A percentile compares a stretch with the other conserved stretches of the same genome.
phyloP scores from a whole-genome alignment of 1,284 basidiomycete genomes.

The Flammula alnicola region DNA sequence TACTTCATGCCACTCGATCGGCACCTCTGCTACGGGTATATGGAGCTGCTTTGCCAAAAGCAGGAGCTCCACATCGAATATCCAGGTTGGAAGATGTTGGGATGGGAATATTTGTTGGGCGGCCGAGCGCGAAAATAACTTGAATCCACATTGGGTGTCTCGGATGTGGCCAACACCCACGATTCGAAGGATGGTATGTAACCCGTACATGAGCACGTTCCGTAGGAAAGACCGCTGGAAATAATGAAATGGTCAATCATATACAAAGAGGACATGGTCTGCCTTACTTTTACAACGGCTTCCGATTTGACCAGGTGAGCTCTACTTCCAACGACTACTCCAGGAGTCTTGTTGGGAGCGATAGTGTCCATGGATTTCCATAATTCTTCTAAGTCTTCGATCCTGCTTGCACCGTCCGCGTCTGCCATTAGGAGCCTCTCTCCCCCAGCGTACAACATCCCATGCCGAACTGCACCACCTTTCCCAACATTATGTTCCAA shows the following conservation, averaged over 20 bases:
- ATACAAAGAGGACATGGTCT: background rate
- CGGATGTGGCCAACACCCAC: conserved; percentile 87
- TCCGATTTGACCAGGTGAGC: conserved; percentile 92
- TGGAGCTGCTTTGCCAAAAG: conserved; percentile 79
- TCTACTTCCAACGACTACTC: conserved; percentile 83
- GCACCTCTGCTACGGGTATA: conserved; percentile 84
- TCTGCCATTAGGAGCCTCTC: conserved; percentile 88
- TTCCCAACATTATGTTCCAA: conserved; percentile 87
- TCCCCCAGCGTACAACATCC: conserved; percentile 83
- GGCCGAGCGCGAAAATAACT: conserved; percentile 84
- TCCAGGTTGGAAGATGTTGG: conserved; percentile 88
- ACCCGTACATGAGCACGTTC: conserved; percentile 90
- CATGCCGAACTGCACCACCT: conserved; percentile 90
- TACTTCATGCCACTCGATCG: conserved; percentile 92
- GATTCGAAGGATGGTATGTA: conserved; percentile 84
- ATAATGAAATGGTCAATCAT: conserved; percentile 2
- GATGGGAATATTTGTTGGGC: conserved; percentile 83
- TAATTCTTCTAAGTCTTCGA: conserved; percentile 78
- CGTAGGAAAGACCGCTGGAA: conserved; percentile 81
- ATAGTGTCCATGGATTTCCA: conserved; percentile 76
- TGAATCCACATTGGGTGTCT: conserved; percentile 97
- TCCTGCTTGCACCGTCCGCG: conserved; percentile 90
- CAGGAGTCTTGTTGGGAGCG: conserved; percentile 51
- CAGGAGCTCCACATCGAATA: conserved; percentile 95
- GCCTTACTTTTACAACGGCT: conserved; percentile 88